A percentile compares a stretch with the other conserved stretches of the same genome.
Conservation (phyloP, 768 basidiomycete genomes). For the Amanita rubescens region DNA sequence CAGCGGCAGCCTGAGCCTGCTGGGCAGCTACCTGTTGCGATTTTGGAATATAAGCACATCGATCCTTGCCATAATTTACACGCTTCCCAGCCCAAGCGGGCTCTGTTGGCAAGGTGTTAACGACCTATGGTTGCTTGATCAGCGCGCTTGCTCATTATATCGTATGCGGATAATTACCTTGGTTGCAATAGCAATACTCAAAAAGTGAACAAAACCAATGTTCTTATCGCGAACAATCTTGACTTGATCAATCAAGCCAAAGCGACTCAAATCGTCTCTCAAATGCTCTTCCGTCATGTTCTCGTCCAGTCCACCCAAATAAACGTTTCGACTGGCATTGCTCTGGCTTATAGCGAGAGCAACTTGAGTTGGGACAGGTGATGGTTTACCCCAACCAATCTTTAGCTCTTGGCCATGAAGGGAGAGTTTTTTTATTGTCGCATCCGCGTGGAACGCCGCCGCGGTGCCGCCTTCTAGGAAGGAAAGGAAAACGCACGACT, state of each 20-base stretch:
- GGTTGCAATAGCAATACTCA: slow-evolving; percentile 89
- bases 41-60: slow-evolving; percentile 96
- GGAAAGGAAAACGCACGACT: slow-evolving; percentile 95
- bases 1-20: slow-evolving; percentile 81
- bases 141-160: slow-evolving; percentile 4
- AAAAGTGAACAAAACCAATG: slow-evolving; percentile 97
- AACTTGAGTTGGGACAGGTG: slow-evolving; percentile 80
- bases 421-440: slow-evolving; percentile 86
- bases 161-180: slow-evolving; percentile 51
- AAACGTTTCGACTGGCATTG: slow-evolving; percentile 94
- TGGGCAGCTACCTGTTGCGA: slow-evolving; percentile 87
- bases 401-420: slow-evolving; percentile 95
- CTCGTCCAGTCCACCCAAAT: slow-evolving; percentile 90
- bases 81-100: slow-evolving; percentile 93
- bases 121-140: slow-evolving; percentile 52
- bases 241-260: slow-evolving; percentile 97
- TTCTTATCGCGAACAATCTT: slow-evolving; percentile 99
- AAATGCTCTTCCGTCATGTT: slow-evolving; percentile 86
- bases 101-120: slow-evolving; percentile 86
- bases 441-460: slow-evolving; percentile 96
- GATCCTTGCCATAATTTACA: slow-evolving; percentile 98
- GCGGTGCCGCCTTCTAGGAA: slow-evolving; percentile 93
- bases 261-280: slow-evolving; percentile 84
- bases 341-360: slow-evolving; percentile 83
- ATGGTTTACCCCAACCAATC: slow-evolving; percentile 98